Conservation (phyloP, 257 asterid genomes). For the Ilex asprella region DNA sequence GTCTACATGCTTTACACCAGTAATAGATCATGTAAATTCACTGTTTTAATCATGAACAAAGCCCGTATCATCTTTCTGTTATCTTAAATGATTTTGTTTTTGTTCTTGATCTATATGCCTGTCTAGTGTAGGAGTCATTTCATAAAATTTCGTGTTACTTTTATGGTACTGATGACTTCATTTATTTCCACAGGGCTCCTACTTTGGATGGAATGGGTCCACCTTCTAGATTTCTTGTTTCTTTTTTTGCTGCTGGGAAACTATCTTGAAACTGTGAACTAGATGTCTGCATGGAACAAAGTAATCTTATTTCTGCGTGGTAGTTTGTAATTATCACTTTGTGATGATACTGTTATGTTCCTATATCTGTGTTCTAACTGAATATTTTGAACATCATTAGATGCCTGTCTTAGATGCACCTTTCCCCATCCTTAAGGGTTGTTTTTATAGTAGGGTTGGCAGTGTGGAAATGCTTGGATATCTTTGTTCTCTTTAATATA, state of each 20-base stretch:
- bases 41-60: constrained; percentile 23
- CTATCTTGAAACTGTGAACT: constrained; percentile 8
- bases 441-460: too few species aligned
- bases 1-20: constrained; percentile 90
- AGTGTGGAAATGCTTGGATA: too few species aligned
- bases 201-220: constrained; percentile 84
- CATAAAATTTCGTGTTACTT: not conserved
- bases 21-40: constrained; percentile 55
- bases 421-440: too few species aligned
- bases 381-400: too few species aligned
- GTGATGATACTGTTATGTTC: not conserved
- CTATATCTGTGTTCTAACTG: too few species aligned
- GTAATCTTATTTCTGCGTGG: not conserved
- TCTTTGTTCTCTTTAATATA: too few species aligned
- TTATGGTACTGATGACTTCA: not conserved
- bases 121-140: not conserved
- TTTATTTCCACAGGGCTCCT: constrained; percentile 56
- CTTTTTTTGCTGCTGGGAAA: constrained; percentile 8
- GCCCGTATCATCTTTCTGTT: constrained; percentile 1
- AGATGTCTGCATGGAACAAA: constrained; percentile 9
- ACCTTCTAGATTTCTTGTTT: constrained; percentile 48
- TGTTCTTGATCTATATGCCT: constrained; percentile 1
- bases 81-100: constrained; percentile 1
- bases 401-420: too few species aligned
- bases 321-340: not conserved